Base-by-base conservation (phyloP, 257 asterid species). In the Misopates orontium region DNA sequence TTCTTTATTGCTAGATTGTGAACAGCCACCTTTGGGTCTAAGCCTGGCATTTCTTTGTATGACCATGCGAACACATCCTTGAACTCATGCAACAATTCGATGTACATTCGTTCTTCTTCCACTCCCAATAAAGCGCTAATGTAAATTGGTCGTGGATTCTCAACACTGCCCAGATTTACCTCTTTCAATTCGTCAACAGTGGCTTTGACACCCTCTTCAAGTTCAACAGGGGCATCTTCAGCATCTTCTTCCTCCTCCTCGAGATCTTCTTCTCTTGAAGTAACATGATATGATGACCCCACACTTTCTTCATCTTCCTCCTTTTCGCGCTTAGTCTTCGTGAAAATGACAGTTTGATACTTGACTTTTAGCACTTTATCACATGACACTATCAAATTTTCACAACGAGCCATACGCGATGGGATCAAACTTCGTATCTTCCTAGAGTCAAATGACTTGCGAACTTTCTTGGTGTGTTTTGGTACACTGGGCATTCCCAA, bases 31-130 rank as follows among this genome's bases (percentile, higher is more conserved):
- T 70, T 70, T 2, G 66, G 70, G 8, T 62, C 42, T 10, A 71
- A 11, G 0, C 70, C 50, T 0, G 64, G 60, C 52, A 71, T 71
- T 47, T 71, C 60, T n/a, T 71, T 47, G 20, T 45, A 62, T 0
- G 70, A 51, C 56, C 69, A 70, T 16, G 40, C 56, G 23, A 69
- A 60, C 0, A 69, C 17, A 7, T 50, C 62, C 6, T 15, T n/a
- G 4, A 50, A 70, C 6, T 70, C 75, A 4, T 14, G 31, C 4
- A 61, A 17, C 0, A 60, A 5, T 1, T 17, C 9, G 10, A 50
- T 8, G 2, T 50, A 49, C 7, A 42, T 44, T 16, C 31, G 0
- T 36, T 49, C 14, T 23, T 69, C 73, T 9, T 59, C 44, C 4
- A 0, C 8, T 4, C 10, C 21, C 12, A 69, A 20, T 8, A 47